These are phyloP conservation scores for Aspergillus neoniger DNA, from an alignment of 2,329 filamentous ascomycete species.

Conservation along the genomic window DNA sequence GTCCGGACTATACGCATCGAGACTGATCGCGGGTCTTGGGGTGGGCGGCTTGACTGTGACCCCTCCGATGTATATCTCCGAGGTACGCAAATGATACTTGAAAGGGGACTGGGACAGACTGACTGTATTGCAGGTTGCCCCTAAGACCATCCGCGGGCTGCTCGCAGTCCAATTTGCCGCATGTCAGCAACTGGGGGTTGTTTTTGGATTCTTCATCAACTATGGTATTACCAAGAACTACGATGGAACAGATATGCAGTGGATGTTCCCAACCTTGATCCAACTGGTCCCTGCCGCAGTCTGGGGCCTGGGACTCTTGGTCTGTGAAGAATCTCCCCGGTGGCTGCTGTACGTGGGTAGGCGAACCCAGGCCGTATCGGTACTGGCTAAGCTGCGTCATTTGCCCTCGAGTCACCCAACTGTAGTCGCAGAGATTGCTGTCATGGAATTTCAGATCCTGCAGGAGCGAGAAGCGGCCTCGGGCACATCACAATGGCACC, in stretches of 20 bases:
- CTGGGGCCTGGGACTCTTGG: slow-evolving; percentile 19
- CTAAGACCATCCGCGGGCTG: slow-evolving; percentile 7
- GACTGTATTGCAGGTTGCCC: background rate
- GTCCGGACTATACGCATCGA: slow-evolving; percentile 19
- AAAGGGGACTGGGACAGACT: background rate
- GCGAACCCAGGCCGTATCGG: slow-evolving; percentile 23
- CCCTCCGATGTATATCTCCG: slow-evolving; percentile 21
- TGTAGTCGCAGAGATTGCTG: slow-evolving; percentile 26
- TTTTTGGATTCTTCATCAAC: slow-evolving; percentile 4
- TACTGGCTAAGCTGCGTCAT: slow-evolving; percentile 29
- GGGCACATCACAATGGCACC: slow-evolving; percentile 32
- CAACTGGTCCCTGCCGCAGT: slow-evolving; percentile 22
- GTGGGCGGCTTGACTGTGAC: slow-evolving; percentile 18
- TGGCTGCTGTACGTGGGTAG: slow-evolving; percentile 22
- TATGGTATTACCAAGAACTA: slow-evolving; percentile 10
- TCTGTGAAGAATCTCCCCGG: slow-evolving; percentile 24
- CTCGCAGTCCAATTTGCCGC: background rate
- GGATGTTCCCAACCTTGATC: slow-evolving; percentile 27
- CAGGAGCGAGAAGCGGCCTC: slow-evolving; percentile 39
- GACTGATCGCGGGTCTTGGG: slow-evolving; percentile 20
- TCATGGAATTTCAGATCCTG: slow-evolving; percentile 35
- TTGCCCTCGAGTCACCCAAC: slow-evolving; percentile 42
- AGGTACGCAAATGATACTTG: slow-evolving; percentile 1
- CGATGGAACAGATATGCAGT: slow-evolving; percentile 20
- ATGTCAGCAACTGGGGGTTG: slow-evolving; percentile 1